These are phyloP conservation scores for Butyriboletus loyo DNA, from an alignment of 768 basidiomycete genomes.

Conservation along the genomic window DNA sequence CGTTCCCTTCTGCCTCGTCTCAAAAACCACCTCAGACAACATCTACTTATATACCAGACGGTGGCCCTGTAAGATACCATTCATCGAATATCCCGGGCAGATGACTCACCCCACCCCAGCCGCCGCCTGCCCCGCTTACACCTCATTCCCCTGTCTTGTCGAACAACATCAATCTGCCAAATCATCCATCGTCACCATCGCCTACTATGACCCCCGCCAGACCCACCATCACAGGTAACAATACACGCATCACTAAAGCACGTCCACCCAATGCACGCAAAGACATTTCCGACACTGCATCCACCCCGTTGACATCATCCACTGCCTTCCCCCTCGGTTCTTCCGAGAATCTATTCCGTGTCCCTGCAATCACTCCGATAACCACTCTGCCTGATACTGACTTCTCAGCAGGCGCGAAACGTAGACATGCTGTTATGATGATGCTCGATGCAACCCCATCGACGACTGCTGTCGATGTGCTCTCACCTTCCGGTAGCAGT, in stretches of 20 bases:
- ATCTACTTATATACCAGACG: conserved; percentile 16
- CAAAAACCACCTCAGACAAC: conserved; percentile 18
- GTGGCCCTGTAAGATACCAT: conserved; percentile 32
- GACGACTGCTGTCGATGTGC: conserved; percentile 36
- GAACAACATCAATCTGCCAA: conserved; percentile 12
- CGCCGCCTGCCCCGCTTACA: conserved; percentile 25
- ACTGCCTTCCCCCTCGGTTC: conserved; percentile 23
- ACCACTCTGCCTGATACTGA: conserved; percentile 34
- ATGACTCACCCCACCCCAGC: conserved; percentile 17
- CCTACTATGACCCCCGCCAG: conserved; percentile 25
- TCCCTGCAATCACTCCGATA: conserved; percentile 20
- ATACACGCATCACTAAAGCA: conserved; percentile 29
- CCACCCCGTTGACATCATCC: conserved; percentile 14
- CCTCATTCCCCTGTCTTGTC: conserved; percentile 31
- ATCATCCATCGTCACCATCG: conserved; percentile 25
- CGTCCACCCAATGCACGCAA: conserved; percentile 28
- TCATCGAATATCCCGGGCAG: neutral
- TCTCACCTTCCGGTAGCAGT: conserved; percentile 36
- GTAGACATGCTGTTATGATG: conserved; percentile 78
- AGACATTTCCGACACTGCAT: conserved; percentile 21
- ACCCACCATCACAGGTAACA: conserved; percentile 8
- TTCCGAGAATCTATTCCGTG: conserved; percentile 31
- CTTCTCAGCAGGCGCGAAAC: conserved; percentile 60
- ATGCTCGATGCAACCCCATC: conserved; percentile 57
- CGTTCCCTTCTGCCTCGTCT: conserved; percentile 16